These are phyloP conservation scores for Amanita exitialis DNA, from an alignment of 768 basidiomycete genomes.

Conservation along the genomic window DNA sequence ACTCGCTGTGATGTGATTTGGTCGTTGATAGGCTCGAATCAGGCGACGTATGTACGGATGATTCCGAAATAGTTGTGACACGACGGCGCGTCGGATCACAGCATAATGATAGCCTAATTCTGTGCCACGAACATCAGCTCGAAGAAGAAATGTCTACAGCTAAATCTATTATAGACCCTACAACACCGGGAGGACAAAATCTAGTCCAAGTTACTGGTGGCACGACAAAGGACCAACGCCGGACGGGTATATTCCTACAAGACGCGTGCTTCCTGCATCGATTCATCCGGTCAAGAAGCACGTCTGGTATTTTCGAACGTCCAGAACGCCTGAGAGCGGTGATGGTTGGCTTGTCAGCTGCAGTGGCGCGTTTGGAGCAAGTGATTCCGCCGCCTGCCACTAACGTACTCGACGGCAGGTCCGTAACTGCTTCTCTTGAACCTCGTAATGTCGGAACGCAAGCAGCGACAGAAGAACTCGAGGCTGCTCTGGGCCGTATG, in stretches of 20 bases:
- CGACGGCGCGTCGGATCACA: too few relatives aligned
- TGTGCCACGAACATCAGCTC: too few relatives aligned
- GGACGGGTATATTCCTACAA: constrained; percentile 39
- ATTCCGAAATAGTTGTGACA: too few relatives aligned
- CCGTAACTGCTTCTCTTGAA: neutral
- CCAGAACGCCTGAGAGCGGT: constrained; percentile 86
- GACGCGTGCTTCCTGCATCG: constrained; percentile 64
- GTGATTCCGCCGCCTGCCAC: neutral
- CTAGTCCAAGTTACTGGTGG: neutral
- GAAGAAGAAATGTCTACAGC: too few relatives aligned
- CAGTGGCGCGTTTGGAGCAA: neutral
- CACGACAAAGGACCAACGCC: neutral
- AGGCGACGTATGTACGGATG: too few relatives aligned
- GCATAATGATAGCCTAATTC: too few relatives aligned
- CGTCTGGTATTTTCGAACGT: constrained; percentile 76
- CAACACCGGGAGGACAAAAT: neutral
- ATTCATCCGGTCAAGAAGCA: constrained; percentile 70
- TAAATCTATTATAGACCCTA: neutral
- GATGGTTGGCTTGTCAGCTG: constrained; percentile 43
- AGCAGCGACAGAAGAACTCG: constrained; percentile 23
- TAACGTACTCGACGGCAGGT: neutral
- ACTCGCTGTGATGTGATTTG: constrained; percentile 16
- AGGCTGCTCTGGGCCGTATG: constrained; percentile 34
- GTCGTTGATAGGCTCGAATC: too few relatives aligned
- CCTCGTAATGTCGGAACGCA: constrained; percentile 12